phyloP scores from a whole-genome alignment of 1,284 basidiomycete genomes.

The Coniophora puteana region DNA sequence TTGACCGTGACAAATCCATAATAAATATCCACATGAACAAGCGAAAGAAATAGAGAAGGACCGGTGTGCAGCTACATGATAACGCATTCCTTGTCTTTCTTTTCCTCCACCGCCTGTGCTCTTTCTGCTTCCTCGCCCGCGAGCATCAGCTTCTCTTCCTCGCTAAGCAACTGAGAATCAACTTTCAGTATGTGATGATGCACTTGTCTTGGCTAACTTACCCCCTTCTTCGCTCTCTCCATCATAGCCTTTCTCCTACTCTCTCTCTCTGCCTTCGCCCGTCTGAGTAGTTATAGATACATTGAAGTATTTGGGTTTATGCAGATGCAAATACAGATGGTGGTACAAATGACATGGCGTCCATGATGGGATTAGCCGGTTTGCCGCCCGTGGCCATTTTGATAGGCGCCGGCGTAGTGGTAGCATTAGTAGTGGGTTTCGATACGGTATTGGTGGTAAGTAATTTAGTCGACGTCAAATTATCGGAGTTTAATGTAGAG shows the following conservation, averaged over 20 bases:
- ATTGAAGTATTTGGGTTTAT: constrained; percentile 33
- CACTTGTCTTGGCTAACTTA: constrained; percentile 27
- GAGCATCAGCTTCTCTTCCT: constrained; percentile 59
- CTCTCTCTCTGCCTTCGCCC: constrained; percentile 66
- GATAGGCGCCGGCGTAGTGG: constrained; percentile 17
- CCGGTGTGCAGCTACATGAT: constrained; percentile 45
- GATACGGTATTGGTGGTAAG: constrained; percentile 12
- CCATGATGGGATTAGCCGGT: constrained; percentile 29
- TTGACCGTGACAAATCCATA: too few species aligned
- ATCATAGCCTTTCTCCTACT: constrained; percentile 63
- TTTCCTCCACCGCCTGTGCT: constrained; percentile 21
- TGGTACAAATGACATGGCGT: constrained; percentile 53
- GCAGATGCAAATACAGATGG: constrained; percentile 60
- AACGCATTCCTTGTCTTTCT: constrained; percentile 48
- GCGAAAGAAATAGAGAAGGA: too few species aligned
- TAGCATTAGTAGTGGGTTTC: constrained; percentile 3
- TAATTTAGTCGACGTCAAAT: constrained; percentile 1
- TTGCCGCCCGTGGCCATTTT: constrained; percentile 24
- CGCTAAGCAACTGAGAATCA: constrained; percentile 38
- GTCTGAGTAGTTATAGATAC: constrained; percentile 36
- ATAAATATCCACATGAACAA: too few species aligned
- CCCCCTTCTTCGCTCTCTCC: constrained; percentile 66
- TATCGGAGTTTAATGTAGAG: constrained; percentile 9
- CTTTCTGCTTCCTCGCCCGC: constrained; percentile 44
- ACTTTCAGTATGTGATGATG: constrained; percentile 8